Percentiles rank a stretch among this genome's conserved stretches.
Evolutionary conservation across 805 yeast genomes (phyloP).

Genomic region (Kurtzmaniella cleridarum): DNA sequence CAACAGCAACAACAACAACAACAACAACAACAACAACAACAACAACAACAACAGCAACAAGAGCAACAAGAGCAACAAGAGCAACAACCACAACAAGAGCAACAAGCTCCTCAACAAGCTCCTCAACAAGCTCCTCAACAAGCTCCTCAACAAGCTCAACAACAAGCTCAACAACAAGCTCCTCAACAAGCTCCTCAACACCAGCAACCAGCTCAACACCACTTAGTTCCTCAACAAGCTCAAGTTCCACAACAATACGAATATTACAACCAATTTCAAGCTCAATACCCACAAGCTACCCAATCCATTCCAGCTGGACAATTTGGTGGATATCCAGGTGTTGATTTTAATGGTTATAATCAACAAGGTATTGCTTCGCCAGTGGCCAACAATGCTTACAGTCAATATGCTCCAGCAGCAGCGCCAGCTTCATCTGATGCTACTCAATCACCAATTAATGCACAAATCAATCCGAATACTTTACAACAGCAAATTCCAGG

Average conservation of each 20-base stretch:
- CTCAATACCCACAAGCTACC: constrained; percentile 35
- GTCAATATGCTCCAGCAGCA: constrained; percentile 16
- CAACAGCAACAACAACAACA: constrained; percentile 15
- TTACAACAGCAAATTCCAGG: constrained; percentile 28
- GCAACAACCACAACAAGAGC: constrained; percentile 19
- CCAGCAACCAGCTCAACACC: constrained; percentile 17
- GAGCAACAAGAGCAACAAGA: constrained; percentile 18
- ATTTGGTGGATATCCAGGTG: constrained; percentile 40
- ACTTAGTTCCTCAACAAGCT: constrained; percentile 12
- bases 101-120: constrained; percentile 20
- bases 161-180: constrained; percentile 12
- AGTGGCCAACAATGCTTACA: constrained; percentile 16
- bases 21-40: constrained; percentile 12
- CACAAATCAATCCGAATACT: constrained; percentile 17
- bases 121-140: constrained; percentile 8
- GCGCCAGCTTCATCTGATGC: constrained; percentile 13
- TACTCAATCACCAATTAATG: constrained; percentile 17
- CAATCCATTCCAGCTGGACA: constrained; percentile 36
- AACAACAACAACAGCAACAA: constrained; percentile 15
- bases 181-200: constrained; percentile 12
- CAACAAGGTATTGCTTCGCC: constrained; percentile 26
- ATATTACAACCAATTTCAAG: constrained; percentile 28
- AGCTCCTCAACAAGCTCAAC: constrained; percentile 10
- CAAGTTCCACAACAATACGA: constrained; percentile 26
- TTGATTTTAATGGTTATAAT: constrained; percentile 36